Percentiles rank a stretch among this genome's conserved stretches.
phyloP scores from a whole-genome alignment of 768 basidiomycete genomes.

The Tylopilus rubrobrunneus region DNA sequence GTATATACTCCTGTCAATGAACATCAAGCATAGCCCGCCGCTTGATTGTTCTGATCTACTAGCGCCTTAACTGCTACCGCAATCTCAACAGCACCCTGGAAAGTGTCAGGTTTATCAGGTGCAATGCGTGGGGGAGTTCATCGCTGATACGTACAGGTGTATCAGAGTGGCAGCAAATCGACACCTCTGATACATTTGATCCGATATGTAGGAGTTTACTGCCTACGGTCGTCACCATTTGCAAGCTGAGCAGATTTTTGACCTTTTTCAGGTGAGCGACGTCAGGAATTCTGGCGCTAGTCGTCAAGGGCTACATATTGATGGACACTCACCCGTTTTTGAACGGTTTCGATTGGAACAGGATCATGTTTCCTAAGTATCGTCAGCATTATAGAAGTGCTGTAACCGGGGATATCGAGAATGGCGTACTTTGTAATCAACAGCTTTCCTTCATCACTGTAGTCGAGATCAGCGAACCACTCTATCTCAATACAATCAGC shows the following conservation, averaged over 20 bases:
- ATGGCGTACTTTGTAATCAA: constrained; percentile 51
- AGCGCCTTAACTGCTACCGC: constrained; percentile 48
- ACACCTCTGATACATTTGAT: constrained; percentile 43
- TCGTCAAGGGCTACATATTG: not conserved
- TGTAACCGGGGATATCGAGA: no score
- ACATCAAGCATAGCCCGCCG: constrained; percentile 27
- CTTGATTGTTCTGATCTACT: constrained; percentile 51
- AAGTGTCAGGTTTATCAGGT: not conserved
- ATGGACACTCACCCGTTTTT: not conserved
- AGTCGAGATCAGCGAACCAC: no score
- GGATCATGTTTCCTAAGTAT: constrained; percentile 39
- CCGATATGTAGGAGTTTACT: constrained; percentile 42
- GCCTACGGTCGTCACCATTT: constrained; percentile 45
- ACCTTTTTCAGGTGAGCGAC: constrained; percentile 32
- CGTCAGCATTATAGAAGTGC: not conserved
- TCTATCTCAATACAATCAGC: constrained; percentile 19
- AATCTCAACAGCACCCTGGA: constrained; percentile 50
- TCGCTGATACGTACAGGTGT: constrained; percentile 45
- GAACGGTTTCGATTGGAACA: constrained; percentile 31
- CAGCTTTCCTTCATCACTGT: constrained; percentile 47
- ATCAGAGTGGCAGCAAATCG: constrained; percentile 65
- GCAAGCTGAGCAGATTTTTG: constrained; percentile 38
- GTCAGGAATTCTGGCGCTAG: not conserved
- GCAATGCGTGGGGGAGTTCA: not conserved
- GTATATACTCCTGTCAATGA: not conserved